Percentiles rank a stretch among this genome's conserved stretches.
These are phyloP conservation scores for Plasmodiophora brassicae DNA, from an alignment of 208 protist species.

Conservation along the genomic window DNA sequence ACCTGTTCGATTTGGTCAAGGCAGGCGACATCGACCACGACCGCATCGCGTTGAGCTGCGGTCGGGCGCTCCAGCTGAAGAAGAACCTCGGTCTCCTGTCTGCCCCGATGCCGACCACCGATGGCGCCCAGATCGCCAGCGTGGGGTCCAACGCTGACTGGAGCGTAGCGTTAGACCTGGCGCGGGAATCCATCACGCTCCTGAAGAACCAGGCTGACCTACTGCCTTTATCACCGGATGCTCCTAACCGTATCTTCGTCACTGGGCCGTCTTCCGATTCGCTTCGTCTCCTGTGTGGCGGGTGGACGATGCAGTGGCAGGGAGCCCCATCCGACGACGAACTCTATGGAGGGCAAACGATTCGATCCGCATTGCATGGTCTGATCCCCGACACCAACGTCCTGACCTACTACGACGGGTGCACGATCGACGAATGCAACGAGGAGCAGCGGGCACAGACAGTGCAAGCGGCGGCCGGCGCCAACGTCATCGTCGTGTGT, in stretches of 20 bases:
- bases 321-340: conserved; percentile 25
- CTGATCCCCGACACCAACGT: background rate
- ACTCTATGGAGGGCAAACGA: conserved; percentile 40
- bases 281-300: background rate
- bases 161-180: conserved; percentile 38
- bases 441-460: background rate
- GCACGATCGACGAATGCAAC: background rate
- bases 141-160: conserved; percentile 30
- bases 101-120: background rate
- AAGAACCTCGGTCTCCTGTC: conserved; percentile 46
- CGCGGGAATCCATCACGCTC: conserved; percentile 41
- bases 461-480: background rate
- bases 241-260: background rate
- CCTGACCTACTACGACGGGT: conserved; percentile 10
- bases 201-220: conserved; percentile 41
- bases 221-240: background rate
- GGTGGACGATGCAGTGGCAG: conserved; percentile 54
- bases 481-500: conserved; percentile 44
- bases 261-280: background rate
- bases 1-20: background rate
- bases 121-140: background rate
- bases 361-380: background rate
- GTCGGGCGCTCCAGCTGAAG: conserved; percentile 47
- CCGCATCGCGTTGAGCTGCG: conserved; percentile 30
- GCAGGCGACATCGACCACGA: background rate